Base-by-base conservation (phyloP, 306 rosid species). In the Abrus precatorius region DNA sequence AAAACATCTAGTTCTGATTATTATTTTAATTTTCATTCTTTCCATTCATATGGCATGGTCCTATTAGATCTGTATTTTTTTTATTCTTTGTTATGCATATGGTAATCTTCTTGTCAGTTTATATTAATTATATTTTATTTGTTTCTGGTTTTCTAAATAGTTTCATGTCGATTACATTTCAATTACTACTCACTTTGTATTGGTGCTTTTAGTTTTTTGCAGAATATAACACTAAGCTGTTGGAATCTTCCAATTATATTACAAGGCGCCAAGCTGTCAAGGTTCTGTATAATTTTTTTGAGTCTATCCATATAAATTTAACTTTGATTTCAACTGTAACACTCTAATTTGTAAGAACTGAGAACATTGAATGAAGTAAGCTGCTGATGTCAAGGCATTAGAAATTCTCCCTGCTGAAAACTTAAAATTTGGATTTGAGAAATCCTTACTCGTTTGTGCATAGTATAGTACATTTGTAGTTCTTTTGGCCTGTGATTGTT, bases 221-320 rank as follows among this genome's bases (percentile, higher is more conserved):
- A 1, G 99, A 95, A 56, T 95, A 95, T 82, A 93, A 95, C 79
- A 90, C 92, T 47, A 95, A 95, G 96, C 85, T 95, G 77, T 82
- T 95, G 85, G 99, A 95, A 75, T 95, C 99, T 70, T 44, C 94
- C 81, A 95, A 95, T 83, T 95, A 95, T 85, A 95, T 95, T 79
- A 95, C 99, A 68, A 89, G 98, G 88, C 91, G 99, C 76, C 98
- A 90, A 86, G 99, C 99, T 80, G 90, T 95, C 70, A 95, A 95
- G 99, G 99, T 95, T 83, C 65, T 77, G 28, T 33, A 53, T 44
- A 9, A 44, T 9, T 20, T 27, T 27, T 14, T 65, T 43, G 43
- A 20, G 38, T 43, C 52, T 9, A 43, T 43, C 38, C 54, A 43
- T 67, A 67, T 45, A 43, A 79, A 54, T 78, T 73, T 49, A 61